Conservation (phyloP, 2,329 filamentous ascomycete genomes). For the Coniosporium uncinatum region DNA sequence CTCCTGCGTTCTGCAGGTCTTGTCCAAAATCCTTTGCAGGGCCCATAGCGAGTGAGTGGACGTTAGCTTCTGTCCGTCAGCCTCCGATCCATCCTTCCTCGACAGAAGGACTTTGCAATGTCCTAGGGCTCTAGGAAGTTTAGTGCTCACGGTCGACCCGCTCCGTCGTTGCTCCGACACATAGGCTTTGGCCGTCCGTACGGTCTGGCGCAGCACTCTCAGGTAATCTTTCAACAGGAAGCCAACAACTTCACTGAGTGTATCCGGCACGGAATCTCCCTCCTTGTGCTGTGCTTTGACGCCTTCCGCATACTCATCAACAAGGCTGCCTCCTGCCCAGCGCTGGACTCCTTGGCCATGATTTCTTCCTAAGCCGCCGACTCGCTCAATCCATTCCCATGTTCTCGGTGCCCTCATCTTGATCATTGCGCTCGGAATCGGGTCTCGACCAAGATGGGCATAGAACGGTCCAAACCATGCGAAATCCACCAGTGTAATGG, state of each 20-base stretch:
- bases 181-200: neutral
- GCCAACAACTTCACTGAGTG: neutral
- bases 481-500: neutral
- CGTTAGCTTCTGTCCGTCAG: neutral
- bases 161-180: neutral
- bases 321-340: neutral
- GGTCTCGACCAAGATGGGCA: neutral
- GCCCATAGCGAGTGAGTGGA: neutral
- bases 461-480: neutral
- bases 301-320: neutral
- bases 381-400: slow-evolving; percentile 1
- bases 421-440: neutral
- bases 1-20: neutral
- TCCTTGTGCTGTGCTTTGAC: neutral
- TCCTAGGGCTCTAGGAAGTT: neutral
- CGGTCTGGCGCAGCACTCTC: neutral
- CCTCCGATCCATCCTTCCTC: neutral
- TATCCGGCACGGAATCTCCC: neutral
- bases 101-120: neutral
- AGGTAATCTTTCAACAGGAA: neutral
- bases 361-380: neutral
- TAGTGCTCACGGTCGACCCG: neutral
- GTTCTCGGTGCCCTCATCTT: neutral
- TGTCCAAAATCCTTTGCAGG: neutral
- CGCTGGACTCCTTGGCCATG: neutral